phyloP scores from a whole-genome alignment of 2,329 filamentous ascomycete species.

The Aspergillus proliferans region DNA sequence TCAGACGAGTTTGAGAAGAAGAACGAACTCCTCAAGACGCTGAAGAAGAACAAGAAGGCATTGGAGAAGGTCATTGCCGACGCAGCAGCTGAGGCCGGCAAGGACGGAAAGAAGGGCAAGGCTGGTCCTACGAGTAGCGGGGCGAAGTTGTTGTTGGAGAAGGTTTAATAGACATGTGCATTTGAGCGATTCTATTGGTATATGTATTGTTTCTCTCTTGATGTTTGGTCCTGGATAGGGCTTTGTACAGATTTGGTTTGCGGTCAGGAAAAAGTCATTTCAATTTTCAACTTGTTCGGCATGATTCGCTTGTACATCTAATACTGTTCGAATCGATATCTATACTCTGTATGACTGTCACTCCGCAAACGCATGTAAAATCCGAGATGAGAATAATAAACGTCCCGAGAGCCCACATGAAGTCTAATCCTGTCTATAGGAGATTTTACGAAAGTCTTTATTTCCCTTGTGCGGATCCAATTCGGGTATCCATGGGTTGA shows the following conservation, averaged over 20 bases:
- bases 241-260: not conserved
- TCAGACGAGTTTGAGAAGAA: slow-evolving; percentile 62
- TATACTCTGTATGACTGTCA: too few species aligned
- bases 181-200: not conserved
- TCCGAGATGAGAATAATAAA: too few species aligned
- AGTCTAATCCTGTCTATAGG: too few species aligned
- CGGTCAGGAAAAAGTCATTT: not conserved
- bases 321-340: too few species aligned
- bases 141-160: slow-evolving; percentile 34
- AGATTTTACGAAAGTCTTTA: too few species aligned
- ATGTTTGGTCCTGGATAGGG: not conserved
- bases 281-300: too few species aligned
- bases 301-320: too few species aligned
- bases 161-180: slow-evolving; percentile 22
- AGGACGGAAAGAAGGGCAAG: slow-evolving; percentile 36
- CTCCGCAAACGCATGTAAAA: too few species aligned
- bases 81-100: slow-evolving; percentile 51
- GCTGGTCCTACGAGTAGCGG: slow-evolving; percentile 41
- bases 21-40: slow-evolving; percentile 59
- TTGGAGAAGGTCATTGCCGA: slow-evolving; percentile 50
- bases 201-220: not conserved
- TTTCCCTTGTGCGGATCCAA: too few species aligned
- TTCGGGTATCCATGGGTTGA: too few species aligned
- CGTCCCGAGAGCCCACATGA: too few species aligned
- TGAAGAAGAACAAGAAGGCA: slow-evolving; percentile 67